phyloP scores from a whole-genome alignment of 345 rosid genomes.

The Cardamine resedifolia region DNA sequence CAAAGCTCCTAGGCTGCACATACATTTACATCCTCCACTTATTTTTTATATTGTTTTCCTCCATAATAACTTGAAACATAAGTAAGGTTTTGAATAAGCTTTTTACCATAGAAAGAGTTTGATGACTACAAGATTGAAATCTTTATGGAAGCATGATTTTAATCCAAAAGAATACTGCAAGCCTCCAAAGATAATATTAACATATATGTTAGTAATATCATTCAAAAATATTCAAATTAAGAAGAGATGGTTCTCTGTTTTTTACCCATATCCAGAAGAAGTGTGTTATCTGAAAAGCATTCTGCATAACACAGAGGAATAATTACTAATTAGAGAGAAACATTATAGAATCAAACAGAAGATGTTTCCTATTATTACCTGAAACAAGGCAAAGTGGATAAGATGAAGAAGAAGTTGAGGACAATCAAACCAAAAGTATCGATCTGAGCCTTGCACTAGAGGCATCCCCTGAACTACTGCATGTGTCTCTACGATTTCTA shows the following conservation, averaged over 20 bases:
- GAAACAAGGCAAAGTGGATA: slow-evolving; percentile 86
- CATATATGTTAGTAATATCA: background rate
- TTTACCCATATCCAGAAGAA: slow-evolving; percentile 93
- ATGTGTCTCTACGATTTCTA: slow-evolving; percentile 75
- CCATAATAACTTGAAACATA: slow-evolving; percentile 8
- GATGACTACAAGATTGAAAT: slow-evolving; percentile 47
- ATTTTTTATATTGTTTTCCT: background rate
- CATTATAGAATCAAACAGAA: background rate
- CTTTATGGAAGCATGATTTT: slow-evolving; percentile 73
- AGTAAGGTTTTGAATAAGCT: background rate
- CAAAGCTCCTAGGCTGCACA: slow-evolving; percentile 64
- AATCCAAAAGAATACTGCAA: slow-evolving; percentile 78
- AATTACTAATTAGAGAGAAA: background rate
- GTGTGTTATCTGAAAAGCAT: slow-evolving; percentile 95
- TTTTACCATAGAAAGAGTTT: slow-evolving; percentile 73
- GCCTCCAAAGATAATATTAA: background rate
- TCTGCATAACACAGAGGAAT: slow-evolving; percentile 48
- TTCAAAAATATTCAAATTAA: background rate
- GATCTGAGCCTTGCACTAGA: slow-evolving; percentile 81
- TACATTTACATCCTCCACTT: background rate
- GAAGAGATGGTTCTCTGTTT: background rate
- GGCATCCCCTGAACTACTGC: slow-evolving; percentile 94
- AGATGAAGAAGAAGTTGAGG: slow-evolving; percentile 84
- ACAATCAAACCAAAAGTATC: slow-evolving; percentile 80
- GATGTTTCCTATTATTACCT: slow-evolving; percentile 44